phyloP scores from a whole-genome alignment of 495 filamentous ascomycete species.

The Penicillium coffeae region DNA sequence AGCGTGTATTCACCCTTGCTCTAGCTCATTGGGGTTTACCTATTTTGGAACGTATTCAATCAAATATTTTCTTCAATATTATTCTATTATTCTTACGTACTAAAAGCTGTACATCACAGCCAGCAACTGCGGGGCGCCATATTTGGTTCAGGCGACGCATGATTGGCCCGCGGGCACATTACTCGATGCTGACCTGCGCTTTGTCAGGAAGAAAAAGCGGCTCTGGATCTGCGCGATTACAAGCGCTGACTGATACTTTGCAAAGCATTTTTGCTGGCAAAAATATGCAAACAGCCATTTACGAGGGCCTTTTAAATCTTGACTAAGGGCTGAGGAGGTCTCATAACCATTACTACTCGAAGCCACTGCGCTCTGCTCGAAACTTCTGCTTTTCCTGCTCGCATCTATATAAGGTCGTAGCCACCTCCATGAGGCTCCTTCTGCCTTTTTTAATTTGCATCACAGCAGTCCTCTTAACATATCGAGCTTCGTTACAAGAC shows the following conservation, averaged over 20 bases:
- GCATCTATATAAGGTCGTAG: slow-evolving; percentile 31
- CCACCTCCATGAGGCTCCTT: slow-evolving; percentile 39
- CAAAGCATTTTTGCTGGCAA: slow-evolving; percentile 24
- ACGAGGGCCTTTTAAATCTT: slow-evolving; percentile 7
- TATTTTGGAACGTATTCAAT: too few relatives aligned
- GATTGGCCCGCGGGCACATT: too few relatives aligned
- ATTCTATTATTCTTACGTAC: too few relatives aligned
- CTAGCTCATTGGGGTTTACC: too few relatives aligned
- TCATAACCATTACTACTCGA: slow-evolving; percentile 10
- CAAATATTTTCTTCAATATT: too few relatives aligned
- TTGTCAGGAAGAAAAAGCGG: slow-evolving; percentile 20
- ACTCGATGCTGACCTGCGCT: slow-evolving; percentile 28
- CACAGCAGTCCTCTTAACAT: slow-evolving; percentile 35
- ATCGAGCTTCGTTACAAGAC: slow-evolving; percentile 20
- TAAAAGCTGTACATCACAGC: too few relatives aligned
- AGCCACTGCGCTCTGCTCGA: slow-evolving; percentile 11
- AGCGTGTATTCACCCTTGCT: too few relatives aligned
- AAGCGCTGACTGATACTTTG: slow-evolving; percentile 29
- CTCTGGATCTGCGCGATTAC: slow-evolving; percentile 3
- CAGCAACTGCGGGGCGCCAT: too few relatives aligned
- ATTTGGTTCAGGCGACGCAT: too few relatives aligned
- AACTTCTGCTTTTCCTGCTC: slow-evolving; percentile 12
- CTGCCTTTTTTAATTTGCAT: slow-evolving; percentile 43
- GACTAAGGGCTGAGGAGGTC: slow-evolving; percentile 23
- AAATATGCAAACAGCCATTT: not conserved